phyloP scores from a whole-genome alignment of 2,329 filamentous ascomycete species.

The Lasiodiplodia sp. region DNA sequence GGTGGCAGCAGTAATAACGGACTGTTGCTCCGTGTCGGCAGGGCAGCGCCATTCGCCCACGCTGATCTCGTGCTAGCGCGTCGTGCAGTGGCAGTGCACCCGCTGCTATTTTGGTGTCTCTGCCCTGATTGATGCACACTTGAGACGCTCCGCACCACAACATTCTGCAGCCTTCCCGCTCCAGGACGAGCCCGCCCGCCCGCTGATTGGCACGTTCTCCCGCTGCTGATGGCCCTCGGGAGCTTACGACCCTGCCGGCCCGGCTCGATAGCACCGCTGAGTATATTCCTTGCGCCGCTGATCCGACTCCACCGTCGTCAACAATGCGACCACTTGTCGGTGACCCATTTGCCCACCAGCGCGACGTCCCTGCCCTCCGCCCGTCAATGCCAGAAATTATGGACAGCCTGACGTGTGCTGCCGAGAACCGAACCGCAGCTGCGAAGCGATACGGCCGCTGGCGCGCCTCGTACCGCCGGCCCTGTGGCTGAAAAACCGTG shows the following conservation, averaged over 20 bases:
- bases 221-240: neutral
- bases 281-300: constrained; percentile 14
- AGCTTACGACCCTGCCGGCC: constrained; percentile 7
- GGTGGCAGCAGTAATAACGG: constrained; percentile 23
- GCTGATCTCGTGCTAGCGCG: constrained; percentile 28
- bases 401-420: constrained; percentile 23
- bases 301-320: constrained; percentile 25
- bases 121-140: constrained; percentile 26
- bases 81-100: constrained; percentile 24
- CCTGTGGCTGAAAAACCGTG: constrained; percentile 11
- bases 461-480: constrained; percentile 20
- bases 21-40: constrained; percentile 10
- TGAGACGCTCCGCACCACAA: constrained; percentile 17
- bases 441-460: constrained; percentile 22
- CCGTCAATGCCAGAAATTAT: constrained; percentile 16
- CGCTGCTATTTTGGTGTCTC: constrained; percentile 23
- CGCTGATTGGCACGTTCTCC: constrained; percentile 22
- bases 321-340: constrained; percentile 15
- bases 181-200: neutral
- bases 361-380: constrained; percentile 2
- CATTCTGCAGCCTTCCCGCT: constrained; percentile 19
- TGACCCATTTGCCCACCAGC: constrained; percentile 11
- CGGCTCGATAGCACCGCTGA: neutral
- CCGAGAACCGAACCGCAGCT: constrained; percentile 13
- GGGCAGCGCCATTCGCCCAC: constrained; percentile 17